phyloP scores from a whole-genome alignment of 805 yeast genomes.

The Metahyphopichia silvanorum region DNA sequence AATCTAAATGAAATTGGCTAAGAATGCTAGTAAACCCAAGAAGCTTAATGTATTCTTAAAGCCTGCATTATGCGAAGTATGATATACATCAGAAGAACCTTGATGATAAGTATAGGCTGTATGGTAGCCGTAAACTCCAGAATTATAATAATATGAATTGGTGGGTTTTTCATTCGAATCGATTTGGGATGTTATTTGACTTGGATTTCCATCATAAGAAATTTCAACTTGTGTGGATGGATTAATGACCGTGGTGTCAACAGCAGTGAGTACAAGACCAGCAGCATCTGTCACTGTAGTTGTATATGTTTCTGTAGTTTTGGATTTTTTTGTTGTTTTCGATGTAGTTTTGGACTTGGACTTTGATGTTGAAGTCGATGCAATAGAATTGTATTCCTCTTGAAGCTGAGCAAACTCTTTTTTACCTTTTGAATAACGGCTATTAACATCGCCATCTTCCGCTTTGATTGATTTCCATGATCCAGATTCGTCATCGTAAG shows the following conservation, averaged over 20 bases:
- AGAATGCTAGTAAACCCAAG: not conserved
- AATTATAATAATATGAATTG: not conserved
- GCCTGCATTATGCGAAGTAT: not conserved
- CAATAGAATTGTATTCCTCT: conserved; percentile 14
- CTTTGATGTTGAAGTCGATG: conserved; percentile 16
- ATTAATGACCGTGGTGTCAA: not conserved
- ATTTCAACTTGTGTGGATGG: not conserved
- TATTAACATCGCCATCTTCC: conserved; percentile 56
- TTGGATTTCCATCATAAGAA: no score
- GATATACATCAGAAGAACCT: not conserved
- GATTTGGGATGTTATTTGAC: no score
- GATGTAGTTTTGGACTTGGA: conserved; percentile 2
- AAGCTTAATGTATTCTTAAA: not conserved
- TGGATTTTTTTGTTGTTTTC: no score
- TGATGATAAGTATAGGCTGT: not conserved
- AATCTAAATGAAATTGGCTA: not conserved
- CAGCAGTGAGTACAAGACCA: not conserved
- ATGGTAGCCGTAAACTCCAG: not conserved
- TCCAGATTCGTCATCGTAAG: conserved; percentile 55
- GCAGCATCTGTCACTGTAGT: not conserved
- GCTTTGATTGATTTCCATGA: conserved; percentile 58
- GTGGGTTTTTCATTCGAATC: not conserved
- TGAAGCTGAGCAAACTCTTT: conserved; percentile 28
- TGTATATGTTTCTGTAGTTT: no score
- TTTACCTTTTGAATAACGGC: conserved; percentile 49